Evolutionary conservation across 1,284 basidiomycete species (phyloP), one percentile per base, ranked within the genome.

Genomic region (Ustilago trichophora): DNA sequence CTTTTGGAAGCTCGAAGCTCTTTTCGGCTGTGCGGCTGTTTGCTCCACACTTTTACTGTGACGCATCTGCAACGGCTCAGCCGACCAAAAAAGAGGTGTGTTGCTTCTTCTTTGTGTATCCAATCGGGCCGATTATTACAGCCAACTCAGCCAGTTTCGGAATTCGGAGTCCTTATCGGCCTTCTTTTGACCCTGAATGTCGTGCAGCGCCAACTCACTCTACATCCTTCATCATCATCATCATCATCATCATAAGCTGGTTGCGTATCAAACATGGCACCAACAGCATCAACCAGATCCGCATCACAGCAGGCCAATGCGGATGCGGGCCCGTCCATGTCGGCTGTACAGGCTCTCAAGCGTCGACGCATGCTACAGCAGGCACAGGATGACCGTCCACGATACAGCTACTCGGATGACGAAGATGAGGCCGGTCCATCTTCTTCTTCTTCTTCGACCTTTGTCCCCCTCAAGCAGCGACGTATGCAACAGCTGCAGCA

Each of bases 391-490:
- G 64, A 72, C n/a, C 54, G 44, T 12, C 55, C 56, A n/a, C 43
- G 32, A 15, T 75, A 75, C 48, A 68, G 62, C 44, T 77, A 80
- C 35, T 63, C 65, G 42, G 73, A 80, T 40, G 76, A 78, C 32
- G 73, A 80, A 26, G 75, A 81, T 9, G 72, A 76, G 6, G 86
- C 88, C 27, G 86, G 84, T 10, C 78, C 83, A 33, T 93, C 92
- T 45, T 57, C 57, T 5, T n/a, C n/a, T n/a, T n/a, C n/a, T n/a
- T 57, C 69, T 2, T 88, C 89, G 57, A 91, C 90, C 2, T 98
- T 98, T 81, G 84, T 98, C 22, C 90, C 95, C 6, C 88, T 97
- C 34, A 88, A 91, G 33, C 89, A 96, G 81, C 87, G 93, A 31
- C 87, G 91, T 41, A 87, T 91, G 76, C 88, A 89, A 51, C 91